Base-by-base conservation (phyloP, 257 asterid species). In the Ballota nigra region DNA sequence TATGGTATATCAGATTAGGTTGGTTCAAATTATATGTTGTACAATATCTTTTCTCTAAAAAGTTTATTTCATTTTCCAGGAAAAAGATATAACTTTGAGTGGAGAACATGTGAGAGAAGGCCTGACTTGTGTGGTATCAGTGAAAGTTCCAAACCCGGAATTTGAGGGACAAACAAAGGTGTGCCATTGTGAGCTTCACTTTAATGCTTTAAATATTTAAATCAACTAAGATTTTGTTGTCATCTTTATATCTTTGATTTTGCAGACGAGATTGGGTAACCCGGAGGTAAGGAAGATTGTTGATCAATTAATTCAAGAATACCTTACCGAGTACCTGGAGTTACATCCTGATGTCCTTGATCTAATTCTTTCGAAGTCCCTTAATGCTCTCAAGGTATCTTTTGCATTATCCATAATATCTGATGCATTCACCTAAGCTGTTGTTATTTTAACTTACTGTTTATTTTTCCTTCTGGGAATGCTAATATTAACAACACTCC, bases 91-190 rank as follows among this genome's bases (percentile, higher is more conserved):
- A 31, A 89, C 70, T 81, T 84, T 95, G 77, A 88, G 98, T 53
- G 98, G 98, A 4, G 99, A 95, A 82, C 99, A 95, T 65, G 98
- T 95, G 72, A 84, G 98, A 84, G 99, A 95, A 84, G 99, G 99
- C 33, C 81, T 95, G 72, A 92, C 98, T 66, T 95, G 99, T 80
- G 93, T 95, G 74, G 80, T 92, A 68, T 89, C 98, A 2, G 96
- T 95, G 82, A 92, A 95, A 87, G 94, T 95, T 75, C 85, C 90
- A 10, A 89, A 89, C 78, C 99, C 99, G 9, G 99, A 95, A 75
- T 95, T 95, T 78, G 99, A 95, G 88, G 99, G 99, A 73, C 99
- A 95, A 75, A 95, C 99, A 51, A 95, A 95, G 99, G 99, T 82
- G 51, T 55, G 34, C 33, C 49, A 10, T 6, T 31, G 28, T 38